Conservation (phyloP, 345 rosid genomes). For the Hirschfeldia incana region DNA sequence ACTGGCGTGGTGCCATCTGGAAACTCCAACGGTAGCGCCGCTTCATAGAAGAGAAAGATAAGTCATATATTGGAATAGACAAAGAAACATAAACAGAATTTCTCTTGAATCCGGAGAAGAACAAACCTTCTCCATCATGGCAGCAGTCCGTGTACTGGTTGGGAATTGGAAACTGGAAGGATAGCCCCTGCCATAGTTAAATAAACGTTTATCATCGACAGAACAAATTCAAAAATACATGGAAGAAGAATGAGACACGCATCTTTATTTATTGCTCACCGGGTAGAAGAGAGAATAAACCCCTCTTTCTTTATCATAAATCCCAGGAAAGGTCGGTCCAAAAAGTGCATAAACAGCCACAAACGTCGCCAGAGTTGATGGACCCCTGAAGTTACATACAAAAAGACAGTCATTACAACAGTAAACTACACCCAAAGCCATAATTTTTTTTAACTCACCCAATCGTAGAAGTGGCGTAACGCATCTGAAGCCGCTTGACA, state of each 20-base stretch:
- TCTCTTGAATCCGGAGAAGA: slow-evolving; percentile 3
- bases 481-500: slow-evolving; percentile 92
- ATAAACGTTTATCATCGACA: neutral
- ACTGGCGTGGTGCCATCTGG: slow-evolving; percentile 99
- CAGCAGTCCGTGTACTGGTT: slow-evolving; percentile 83
- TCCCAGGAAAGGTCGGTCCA: slow-evolving; percentile 97
- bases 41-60: slow-evolving; percentile 45
- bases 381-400: slow-evolving; percentile 53
- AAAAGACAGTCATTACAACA: neutral
- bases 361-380: slow-evolving; percentile 87
- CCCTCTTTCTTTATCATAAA: slow-evolving; percentile 84
- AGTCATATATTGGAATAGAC: neutral
- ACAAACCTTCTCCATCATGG: slow-evolving; percentile 78
- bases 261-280: slow-evolving; percentile 43
- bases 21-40: slow-evolving; percentile 92
- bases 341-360: slow-evolving; percentile 90
- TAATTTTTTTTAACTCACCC: slow-evolving; percentile 53
- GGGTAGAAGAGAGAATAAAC: slow-evolving; percentile 90
- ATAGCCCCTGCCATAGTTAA: slow-evolving; percentile 65
- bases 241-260: neutral
- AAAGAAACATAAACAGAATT: neutral
- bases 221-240: slow-evolving; percentile 4
- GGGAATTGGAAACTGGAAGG: slow-evolving; percentile 97
- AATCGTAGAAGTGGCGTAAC: slow-evolving; percentile 74
- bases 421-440: slow-evolving; percentile 17